A percentile compares a stretch with the other conserved stretches of the same genome.
These are phyloP conservation scores for Mycena floridula DNA, from an alignment of 768 basidiomycete genomes.

Conservation along the genomic window DNA sequence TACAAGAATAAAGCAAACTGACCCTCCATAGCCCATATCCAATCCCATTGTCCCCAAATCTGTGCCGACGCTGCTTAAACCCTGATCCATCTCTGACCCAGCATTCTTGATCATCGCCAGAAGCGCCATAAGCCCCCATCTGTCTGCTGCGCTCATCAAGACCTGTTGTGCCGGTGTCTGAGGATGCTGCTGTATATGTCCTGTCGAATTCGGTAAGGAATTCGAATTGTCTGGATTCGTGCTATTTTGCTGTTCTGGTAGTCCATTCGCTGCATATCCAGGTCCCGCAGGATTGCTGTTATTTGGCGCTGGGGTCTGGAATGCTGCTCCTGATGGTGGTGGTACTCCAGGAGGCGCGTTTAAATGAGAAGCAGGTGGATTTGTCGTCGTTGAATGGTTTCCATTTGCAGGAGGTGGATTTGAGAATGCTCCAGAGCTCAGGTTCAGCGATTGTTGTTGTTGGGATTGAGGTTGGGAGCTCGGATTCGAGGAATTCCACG, in stretches of 20 bases:
- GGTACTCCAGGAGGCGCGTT: conserved; percentile 16
- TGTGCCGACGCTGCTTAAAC: conserved; percentile 78
- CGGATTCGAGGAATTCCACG: too few relatives aligned
- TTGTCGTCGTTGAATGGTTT: conserved; percentile 13
- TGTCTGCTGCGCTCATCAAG: conserved; percentile 85
- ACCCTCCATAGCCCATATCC: conserved; percentile 83
- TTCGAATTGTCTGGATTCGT: conserved; percentile 25
- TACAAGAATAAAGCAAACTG: conserved; percentile 25
- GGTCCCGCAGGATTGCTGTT: conserved; percentile 12
- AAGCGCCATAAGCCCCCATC: conserved; percentile 88
- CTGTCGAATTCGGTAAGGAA: conserved; percentile 25
- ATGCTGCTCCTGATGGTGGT: conserved; percentile 12
- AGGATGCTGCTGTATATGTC: conserved; percentile 47
- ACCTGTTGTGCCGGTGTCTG: conserved; percentile 94
- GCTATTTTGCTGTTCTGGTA: conserved; percentile 38
- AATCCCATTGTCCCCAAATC: conserved; percentile 90
- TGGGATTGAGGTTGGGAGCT: conserved; percentile 43
- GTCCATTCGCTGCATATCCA: not conserved
- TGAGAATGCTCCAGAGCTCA: conserved; percentile 13
- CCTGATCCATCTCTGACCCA: conserved; percentile 68
- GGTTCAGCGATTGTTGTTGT: conserved; percentile 25
- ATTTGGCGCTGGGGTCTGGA: conserved; percentile 22
- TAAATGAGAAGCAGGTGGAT: conserved; percentile 10
- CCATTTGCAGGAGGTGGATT: conserved; percentile 17
- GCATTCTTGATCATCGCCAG: conserved; percentile 84